Evolutionary conservation across 306 rosid species (phyloP).

Genomic region (Calophaca sinica): DNA sequence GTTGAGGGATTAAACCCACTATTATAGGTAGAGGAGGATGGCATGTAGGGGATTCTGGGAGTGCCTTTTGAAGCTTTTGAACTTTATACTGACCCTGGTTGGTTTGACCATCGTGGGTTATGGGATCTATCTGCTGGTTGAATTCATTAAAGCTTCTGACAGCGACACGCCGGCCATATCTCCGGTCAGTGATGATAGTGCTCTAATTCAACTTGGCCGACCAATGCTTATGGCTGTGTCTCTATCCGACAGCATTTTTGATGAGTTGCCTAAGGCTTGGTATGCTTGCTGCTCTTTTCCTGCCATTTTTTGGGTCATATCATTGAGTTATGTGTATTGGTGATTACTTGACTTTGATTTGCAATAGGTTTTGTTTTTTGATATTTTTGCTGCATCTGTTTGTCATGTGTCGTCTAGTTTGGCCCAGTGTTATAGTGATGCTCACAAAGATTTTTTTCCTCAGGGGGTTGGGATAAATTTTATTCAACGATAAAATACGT

Average conservation of each 20-base stretch:
- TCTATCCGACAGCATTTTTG: slow-evolving; percentile 58
- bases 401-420: slow-evolving; percentile 28
- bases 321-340: slow-evolving; percentile 5
- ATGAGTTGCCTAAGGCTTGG: slow-evolving; percentile 82
- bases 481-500: slow-evolving; percentile 10
- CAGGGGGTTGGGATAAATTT: not conserved
- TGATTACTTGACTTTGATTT: not conserved
- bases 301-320: slow-evolving; percentile 32
- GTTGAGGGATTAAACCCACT: slow-evolving; percentile 46
- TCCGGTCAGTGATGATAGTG: slow-evolving; percentile 53
- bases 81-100: slow-evolving; percentile 73
- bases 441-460: not conserved
- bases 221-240: slow-evolving; percentile 80
- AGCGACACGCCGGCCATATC: slow-evolving; percentile 35
- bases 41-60: slow-evolving; percentile 93
- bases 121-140: slow-evolving; percentile 88
- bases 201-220: slow-evolving; percentile 72
- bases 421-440: slow-evolving; percentile 3
- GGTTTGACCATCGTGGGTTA: slow-evolving; percentile 92
- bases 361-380: not conserved
- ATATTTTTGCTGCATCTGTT: slow-evolving; percentile 14
- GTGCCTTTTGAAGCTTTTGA: slow-evolving; percentile 86
- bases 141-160: slow-evolving; percentile 54
- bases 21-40: slow-evolving; percentile 55
- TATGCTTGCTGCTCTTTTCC: slow-evolving; percentile 52